Evolutionary conservation across 2,329 filamentous ascomycete species (phyloP), one percentile per base, ranked within the genome.

Genomic region (Cladosporium austrohemisphaericum): DNA sequence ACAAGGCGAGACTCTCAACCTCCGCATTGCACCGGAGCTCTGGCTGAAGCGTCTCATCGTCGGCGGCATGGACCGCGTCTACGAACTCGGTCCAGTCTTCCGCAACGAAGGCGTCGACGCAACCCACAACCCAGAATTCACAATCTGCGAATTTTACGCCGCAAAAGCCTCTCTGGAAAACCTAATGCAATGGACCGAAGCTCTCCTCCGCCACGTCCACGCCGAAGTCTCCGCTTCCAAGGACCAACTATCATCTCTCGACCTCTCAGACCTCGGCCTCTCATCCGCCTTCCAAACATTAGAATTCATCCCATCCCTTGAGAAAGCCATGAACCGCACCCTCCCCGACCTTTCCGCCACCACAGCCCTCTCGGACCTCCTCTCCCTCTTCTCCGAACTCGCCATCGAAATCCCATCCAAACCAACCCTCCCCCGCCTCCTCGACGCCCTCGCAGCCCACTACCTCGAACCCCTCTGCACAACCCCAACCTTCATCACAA

Each of bases 101-200:
- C 82, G 93, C 35, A 98, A 98, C 65, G 93, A 98, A 72, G 77
- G 78, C 1, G 68, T 95, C 28, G 91, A 96, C 66, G 80, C 79
- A 23, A 95, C 89, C 0, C 93, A 98, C 66, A 98, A 98, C 64
- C 92, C 93, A 0, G 93, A 98, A 65, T 98, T 97, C 70, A 93
- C 88, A 36, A 97, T 88, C 52, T 97, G 92, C 74, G 93, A 98
- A 70, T 97, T 95, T 71, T 98, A 98, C 70, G 84, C 86, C 53
- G 85, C 91, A 2, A 94, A 91, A 61, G 83, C 85, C 52, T 86
- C 85, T 55, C 77, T 96, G 0, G 73, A 83, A 28, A 80, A 87
- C 33, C 73, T 97, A 43, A 90, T 95, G 62, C 65, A 68, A 16
- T 80, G 83, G 64, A 97, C 92, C 1, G 86, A 93, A 65, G 72